Evolutionary conservation across 2,329 filamentous ascomycete species (phyloP), one percentile per base, ranked within the genome.

Genomic region (Aureobasidium sp.): DNA sequence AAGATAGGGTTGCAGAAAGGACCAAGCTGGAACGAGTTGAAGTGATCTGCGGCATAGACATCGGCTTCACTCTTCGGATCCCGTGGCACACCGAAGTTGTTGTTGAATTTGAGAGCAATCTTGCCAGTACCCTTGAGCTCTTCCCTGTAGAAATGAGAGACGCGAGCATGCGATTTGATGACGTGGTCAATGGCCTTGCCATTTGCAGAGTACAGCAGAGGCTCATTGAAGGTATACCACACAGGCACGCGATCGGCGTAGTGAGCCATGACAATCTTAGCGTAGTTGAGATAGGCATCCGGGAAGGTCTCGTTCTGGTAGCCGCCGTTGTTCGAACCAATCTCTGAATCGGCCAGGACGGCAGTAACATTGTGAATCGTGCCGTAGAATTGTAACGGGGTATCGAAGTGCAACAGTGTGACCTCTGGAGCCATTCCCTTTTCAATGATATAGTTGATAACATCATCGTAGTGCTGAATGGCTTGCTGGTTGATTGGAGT

Each of bases 1-100:
- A 78, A 82, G 26, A 83, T 77, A 0, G 82, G 81, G 66, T 83
- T 81, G n/a, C 75, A 75, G 64, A 82, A 82, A 1, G 78, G 76
- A 2, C 77, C 79, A 0, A 84, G 70, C 46, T 79, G 76, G 61
- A 75, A 71, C 8, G 66, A 67, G 50, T 74, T 72, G 67, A 78
- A 81, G 63, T 78, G 77, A 20, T 78, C 71, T 2, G 73, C 75
- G 0, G 80, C 79, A 17, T 75, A 72, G 2, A 81, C 71, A 53
- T 82, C 77, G 0, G 70, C 72, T 5, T 74, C 63, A 37, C 75
- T 76, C 70, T 74, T 62, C 5, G 71, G 70, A 46, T 75, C 66
- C n/a, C 67, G 70, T 4, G 74, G 73, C 3, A 74, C 68, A 8
- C 70, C 73, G 36, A 74, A 70, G 64, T 74, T 75, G 64, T 74